Conservation (phyloP, 2,329 filamentous ascomycete genomes). For the Colletotrichum sp. region DNA sequence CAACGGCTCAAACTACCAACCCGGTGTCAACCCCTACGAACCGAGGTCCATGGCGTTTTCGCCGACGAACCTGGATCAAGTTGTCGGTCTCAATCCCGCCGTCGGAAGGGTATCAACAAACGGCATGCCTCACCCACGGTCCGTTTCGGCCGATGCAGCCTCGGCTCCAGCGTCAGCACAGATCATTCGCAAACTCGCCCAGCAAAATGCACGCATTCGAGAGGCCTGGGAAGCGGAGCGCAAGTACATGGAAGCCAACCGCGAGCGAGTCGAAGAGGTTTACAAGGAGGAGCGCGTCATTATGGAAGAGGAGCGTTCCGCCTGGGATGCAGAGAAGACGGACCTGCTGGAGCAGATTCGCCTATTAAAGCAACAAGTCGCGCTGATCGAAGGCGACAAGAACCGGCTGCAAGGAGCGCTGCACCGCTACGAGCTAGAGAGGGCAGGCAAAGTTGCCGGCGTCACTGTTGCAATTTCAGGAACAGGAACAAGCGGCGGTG, state of each 20-base stretch:
- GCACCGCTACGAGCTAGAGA: slow-evolving; percentile 20
- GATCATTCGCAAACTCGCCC: slow-evolving; percentile 43
- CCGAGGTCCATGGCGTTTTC: slow-evolving; percentile 21
- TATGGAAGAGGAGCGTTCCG: slow-evolving; percentile 55
- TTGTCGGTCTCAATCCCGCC: background rate
- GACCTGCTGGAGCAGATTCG: slow-evolving; percentile 45
- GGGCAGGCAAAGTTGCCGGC: slow-evolving; percentile 22
- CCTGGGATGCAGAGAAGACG: slow-evolving; percentile 51
- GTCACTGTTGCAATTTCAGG: slow-evolving; percentile 19
- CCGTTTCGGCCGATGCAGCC: slow-evolving; percentile 30
- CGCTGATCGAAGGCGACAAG: slow-evolving; percentile 41
- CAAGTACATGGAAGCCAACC: slow-evolving; percentile 57
- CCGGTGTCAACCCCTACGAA: background rate
- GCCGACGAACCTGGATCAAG: background rate
- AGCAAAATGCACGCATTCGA: slow-evolving; percentile 47
- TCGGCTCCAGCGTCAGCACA: slow-evolving; percentile 30
- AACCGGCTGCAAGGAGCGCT: slow-evolving; percentile 17
- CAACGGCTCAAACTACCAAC: background rate
- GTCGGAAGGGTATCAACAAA: slow-evolving; percentile 30
- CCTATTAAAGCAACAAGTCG: slow-evolving; percentile 42
- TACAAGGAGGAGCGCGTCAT: slow-evolving; percentile 58
- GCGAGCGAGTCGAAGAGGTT: slow-evolving; percentile 58
- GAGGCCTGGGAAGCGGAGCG: slow-evolving; percentile 61
- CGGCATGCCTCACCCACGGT: slow-evolving; percentile 29
- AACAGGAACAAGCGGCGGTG: slow-evolving; percentile 10